Base-by-base conservation (phyloP, 2,329 filamentous ascomycete genomes). In the Ophiostoma sp. region DNA sequence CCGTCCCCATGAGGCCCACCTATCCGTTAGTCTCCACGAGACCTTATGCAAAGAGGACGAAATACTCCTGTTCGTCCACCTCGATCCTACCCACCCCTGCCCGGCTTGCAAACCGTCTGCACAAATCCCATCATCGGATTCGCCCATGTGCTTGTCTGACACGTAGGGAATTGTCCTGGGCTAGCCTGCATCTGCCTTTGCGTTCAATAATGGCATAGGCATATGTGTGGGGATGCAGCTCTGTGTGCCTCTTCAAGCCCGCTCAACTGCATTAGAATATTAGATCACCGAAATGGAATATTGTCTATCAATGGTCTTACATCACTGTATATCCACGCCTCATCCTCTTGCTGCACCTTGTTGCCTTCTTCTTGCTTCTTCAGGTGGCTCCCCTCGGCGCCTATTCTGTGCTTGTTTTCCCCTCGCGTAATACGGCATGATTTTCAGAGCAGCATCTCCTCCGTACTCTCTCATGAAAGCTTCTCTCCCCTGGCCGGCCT, bases 91-190 rank as follows among this genome's bases (percentile, higher is more conserved):
- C 16, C 47, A 55, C 47, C 27, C 58, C 55, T 70, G 67, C 66
- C 47, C 49, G 49, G 18, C 49, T 11, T 18, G 11, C 18, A 7
- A 55, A 55, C 49, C 49, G 49, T 55, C 49, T 55, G 49, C 49
- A 68, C 71, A 71, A 72, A 72, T 72, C 71, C 71, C 68, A 64
- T 69, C 44, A 67, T 66, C 58, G 66, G 68, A 69, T 66, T 69
- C 27, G 67, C 63, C 66, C 71, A 72, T 72, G 71, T 72, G 71
- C 69, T 65, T 67, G 64, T 27, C 60, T 52, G 62, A 60, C 58
- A 62, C 52, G 64, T 68, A 66, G 69, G 65, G 64, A 71, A 36
- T 63, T 36, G 69, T 58, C 41, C 38, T 40, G 16, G 12, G 49
- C 66, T 64, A 66, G 68, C 58, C 42, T 62, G 55, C 45, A 41